Evolutionary conservation across 2,329 filamentous ascomycete genomes (phyloP), one percentile per base, ranked within the genome.

Genomic region (Calonectria hongkongensis): DNA sequence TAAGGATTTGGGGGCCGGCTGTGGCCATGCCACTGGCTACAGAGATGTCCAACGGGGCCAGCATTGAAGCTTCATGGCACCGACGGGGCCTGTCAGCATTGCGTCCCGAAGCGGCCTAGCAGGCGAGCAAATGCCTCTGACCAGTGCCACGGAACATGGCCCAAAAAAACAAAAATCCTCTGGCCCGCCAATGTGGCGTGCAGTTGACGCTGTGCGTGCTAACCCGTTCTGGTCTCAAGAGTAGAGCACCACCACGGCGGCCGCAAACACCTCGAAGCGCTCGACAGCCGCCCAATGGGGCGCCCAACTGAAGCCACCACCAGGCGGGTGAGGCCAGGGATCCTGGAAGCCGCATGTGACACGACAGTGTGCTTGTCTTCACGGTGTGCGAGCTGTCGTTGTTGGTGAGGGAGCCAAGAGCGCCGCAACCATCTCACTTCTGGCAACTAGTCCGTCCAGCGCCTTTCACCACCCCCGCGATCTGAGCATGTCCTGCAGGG

Each of bases 31-130:
- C 63, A 47, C 48, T 25, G n/a, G 45, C 65, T 28, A 36, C 43
- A 18, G 39, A 41, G 63, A 58, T 8, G 27, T 45, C 25, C 33
- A 36, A 33, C 43, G 39, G 36, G 39, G 47, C 54, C 64, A 65
- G 68, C 62, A 58, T 67, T 18, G 30, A 39, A 62, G 64, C 62
- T 13, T 71, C 51, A 48, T 16, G 43, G 51, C 43, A 41, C 41
- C 30, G 65, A 43, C 41, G 51, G 51, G 28, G 66, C 50, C 41
- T 62, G 76, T 76, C 75, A 78, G 75, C 75, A 72, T 30, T 56
- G 48, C 71, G 71, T 78, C 75, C 75, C n/a, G 47, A 78, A 77
- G 56, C 47, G 67, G 75, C 33, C 72, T 78, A 74, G 76, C 70
- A 65, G 67, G 41, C 64, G 48, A 67, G 54, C 41, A 62, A 21